Conservation (phyloP, 2,329 filamentous ascomycete genomes). For the Penicillium sp. region DNA sequence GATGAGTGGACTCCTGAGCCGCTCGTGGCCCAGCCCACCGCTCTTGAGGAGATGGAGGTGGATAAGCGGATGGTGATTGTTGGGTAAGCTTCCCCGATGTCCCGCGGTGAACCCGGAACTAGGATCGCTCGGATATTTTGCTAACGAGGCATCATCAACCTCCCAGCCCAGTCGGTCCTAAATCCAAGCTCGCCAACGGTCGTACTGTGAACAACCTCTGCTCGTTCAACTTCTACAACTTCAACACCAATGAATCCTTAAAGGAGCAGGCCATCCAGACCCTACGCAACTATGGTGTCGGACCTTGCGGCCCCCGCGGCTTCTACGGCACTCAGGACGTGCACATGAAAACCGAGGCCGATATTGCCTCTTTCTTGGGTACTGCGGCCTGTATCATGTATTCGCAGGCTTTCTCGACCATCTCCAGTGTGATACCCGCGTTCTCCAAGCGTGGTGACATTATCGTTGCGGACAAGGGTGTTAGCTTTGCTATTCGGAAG, state of each 20-base stretch:
- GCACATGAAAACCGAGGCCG: constrained; percentile 93
- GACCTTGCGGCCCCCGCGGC: constrained; percentile 92
- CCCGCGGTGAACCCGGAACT: background rate
- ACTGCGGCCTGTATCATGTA: constrained; percentile 92
- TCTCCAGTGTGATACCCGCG: constrained; percentile 93
- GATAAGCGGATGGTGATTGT: constrained; percentile 87
- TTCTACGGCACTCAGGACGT: constrained; percentile 99
- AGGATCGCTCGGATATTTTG: background rate
- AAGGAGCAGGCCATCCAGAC: constrained; percentile 96
- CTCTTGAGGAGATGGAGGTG: constrained; percentile 77
- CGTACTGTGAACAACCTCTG: constrained; percentile 91
- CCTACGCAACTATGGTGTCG: constrained; percentile 91
- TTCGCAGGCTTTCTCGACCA: constrained; percentile 92
- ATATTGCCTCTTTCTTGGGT: constrained; percentile 88
- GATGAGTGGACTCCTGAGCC: constrained; percentile 97
- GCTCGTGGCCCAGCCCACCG: constrained; percentile 72
- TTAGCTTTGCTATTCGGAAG: constrained; percentile 92
- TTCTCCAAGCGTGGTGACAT: constrained; percentile 98
- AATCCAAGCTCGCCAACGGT: constrained; percentile 84
- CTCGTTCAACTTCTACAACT: constrained; percentile 97
- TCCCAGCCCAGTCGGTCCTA: constrained; percentile 79
- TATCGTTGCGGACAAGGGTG: constrained; percentile 90
- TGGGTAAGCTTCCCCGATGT: constrained; percentile 61
- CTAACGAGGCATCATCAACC: constrained; percentile 19
- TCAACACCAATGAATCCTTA: constrained; percentile 86